A percentile compares a stretch with the other conserved stretches of the same genome.
Evolutionary conservation across 371 early-diverging fungal species (phyloP).

Genomic region (Mortierella polycephala): DNA sequence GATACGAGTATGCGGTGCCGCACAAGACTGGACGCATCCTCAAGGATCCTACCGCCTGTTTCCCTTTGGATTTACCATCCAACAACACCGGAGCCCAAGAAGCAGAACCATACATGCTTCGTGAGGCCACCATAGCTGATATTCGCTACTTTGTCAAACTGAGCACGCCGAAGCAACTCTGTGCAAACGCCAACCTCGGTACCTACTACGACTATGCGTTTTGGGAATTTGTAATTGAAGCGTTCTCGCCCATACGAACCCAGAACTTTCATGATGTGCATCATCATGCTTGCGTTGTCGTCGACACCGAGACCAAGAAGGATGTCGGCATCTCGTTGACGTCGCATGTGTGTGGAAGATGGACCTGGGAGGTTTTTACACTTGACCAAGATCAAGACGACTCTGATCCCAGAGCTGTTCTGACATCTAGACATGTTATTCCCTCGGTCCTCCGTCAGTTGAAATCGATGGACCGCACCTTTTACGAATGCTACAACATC

Average conservation of each 20-base stretch:
- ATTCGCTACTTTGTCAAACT: slow-evolving; percentile 27
- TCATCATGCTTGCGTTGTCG: slow-evolving; percentile 29
- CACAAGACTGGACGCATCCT: slow-evolving; percentile 2
- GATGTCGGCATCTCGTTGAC: slow-evolving; percentile 25
- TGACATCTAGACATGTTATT: slow-evolving; percentile 4
- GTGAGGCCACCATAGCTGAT: slow-evolving; percentile 15
- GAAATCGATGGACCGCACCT: slow-evolving; percentile 14
- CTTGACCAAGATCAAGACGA: slow-evolving; percentile 5
- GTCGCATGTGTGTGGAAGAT: not conserved
- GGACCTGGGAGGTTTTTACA: slow-evolving; percentile 19
- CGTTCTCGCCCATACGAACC: slow-evolving; percentile 4
- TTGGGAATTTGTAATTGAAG: slow-evolving; percentile 19
- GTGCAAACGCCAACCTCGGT: slow-evolving; percentile 25
- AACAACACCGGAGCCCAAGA: slow-evolving; percentile 2
- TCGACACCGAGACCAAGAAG: slow-evolving; percentile 22
- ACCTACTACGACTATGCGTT: slow-evolving; percentile 11
- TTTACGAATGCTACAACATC: slow-evolving; percentile 17
- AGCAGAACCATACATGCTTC: slow-evolving; percentile 22
- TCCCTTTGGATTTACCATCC: too few species aligned
- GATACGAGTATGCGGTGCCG: slow-evolving; percentile 34
- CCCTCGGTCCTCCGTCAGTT: slow-evolving; percentile 11
- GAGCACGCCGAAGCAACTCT: slow-evolving; percentile 15
- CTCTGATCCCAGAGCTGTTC: not conserved
- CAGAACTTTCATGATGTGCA: slow-evolving; percentile 8
- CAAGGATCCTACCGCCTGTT: slow-evolving; percentile 1